These are phyloP conservation scores for Rhynchosporium agropyri DNA, from an alignment of 2,329 filamentous ascomycete species.

Conservation along the genomic window DNA sequence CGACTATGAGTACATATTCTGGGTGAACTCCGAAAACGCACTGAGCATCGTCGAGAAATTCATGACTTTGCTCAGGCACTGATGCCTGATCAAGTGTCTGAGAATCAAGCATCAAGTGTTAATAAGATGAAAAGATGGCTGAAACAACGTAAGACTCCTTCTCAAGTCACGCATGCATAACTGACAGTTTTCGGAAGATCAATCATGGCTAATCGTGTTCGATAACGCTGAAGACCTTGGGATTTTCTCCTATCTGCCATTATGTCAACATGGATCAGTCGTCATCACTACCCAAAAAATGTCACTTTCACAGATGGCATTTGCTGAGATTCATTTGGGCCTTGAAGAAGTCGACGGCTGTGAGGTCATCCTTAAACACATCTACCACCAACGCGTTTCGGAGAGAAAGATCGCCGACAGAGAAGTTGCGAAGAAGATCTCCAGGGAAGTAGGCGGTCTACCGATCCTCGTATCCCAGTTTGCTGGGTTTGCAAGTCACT, in stretches of 20 bases:
- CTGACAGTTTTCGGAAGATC: neutral
- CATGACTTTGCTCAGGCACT: neutral
- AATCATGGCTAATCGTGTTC: neutral
- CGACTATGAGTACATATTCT: neutral
- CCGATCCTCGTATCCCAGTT: neutral
- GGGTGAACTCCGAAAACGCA: neutral
- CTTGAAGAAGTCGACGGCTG: neutral
- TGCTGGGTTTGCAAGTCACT: neutral
- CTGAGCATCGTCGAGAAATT: neutral
- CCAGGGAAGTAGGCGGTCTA: neutral
- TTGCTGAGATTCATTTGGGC: neutral
- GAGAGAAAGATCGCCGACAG: neutral
- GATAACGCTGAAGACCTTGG: neutral
- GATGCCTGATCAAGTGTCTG: neutral
- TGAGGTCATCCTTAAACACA: neutral
- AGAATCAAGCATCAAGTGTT: neutral
- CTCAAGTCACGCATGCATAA: neutral
- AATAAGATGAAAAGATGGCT: neutral
- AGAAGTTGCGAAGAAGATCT: neutral
- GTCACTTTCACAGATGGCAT: neutral
- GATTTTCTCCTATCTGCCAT: neutral
- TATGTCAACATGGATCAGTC: neutral
- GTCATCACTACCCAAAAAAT: neutral
- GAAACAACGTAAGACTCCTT: neutral
- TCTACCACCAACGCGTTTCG: neutral